Evolutionary conservation across 768 basidiomycete species (phyloP), one percentile per base, ranked within the genome.

Genomic region (Collybia sordida): DNA sequence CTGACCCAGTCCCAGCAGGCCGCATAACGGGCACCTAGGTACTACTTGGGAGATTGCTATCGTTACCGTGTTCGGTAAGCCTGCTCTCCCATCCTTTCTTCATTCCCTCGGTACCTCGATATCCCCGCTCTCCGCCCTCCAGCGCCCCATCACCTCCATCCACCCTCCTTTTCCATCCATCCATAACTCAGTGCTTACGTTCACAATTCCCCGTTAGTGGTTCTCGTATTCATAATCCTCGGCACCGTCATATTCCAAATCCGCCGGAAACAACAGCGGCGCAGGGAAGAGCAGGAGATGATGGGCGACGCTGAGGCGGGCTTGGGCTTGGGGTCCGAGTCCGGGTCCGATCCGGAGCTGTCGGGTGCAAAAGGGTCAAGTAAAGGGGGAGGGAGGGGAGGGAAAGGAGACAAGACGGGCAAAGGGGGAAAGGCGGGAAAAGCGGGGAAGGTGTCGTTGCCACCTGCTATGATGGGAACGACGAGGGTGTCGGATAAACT

Each of bases 41-140:
- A 39, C 58, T n/a, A 59, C 65, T 38, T 73, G 72, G 72, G 72
- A 74, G 52, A 63, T 68, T 15, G 71, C 66, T 8, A 57, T 74
- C 22, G 57, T 70, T 27, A 62, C 63, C 8, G 54, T 70, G 9
- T 65, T 70, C 45, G 45, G 73, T 73, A 43, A 52, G 71, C n/a
- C n/a, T n/a, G n/a, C n/a, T n/a, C n/a, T n/a, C n/a, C n/a, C n/a
- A n/a, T n/a, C n/a, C n/a, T n/a, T n/a, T n/a, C n/a, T n/a, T n/a
- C n/a, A n/a, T n/a, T n/a, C n/a, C n/a, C n/a, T n/a, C n/a, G n/a
- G n/a, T n/a, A n/a, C n/a, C n/a, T n/a, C n/a, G n/a, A n/a, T n/a
- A 62, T 44, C 22, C 23, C 38, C 21, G 19, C 9, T n/a, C 19
- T 22, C 40, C n/a, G 41, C 18, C 7, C 21, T 27, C 27, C n/a